phyloP scores from a whole-genome alignment of 2,329 filamentous ascomycete species.

The Pyrenochaeta sp. region DNA sequence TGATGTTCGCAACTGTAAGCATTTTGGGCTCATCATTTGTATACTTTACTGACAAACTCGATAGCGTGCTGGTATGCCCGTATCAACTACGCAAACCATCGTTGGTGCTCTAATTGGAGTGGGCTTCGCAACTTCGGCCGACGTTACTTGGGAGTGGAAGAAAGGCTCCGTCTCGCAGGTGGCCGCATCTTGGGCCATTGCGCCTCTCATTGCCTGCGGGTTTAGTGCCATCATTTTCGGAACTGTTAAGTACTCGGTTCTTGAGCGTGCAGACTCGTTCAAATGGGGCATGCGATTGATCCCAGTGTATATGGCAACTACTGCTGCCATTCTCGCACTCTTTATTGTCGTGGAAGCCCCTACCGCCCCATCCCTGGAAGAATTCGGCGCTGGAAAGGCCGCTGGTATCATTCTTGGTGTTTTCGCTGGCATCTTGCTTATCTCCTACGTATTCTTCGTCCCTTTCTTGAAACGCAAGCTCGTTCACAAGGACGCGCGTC shows the following conservation, averaged over 20 bases:
- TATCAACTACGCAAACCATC: conserved; percentile 69
- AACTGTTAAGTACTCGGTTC: conserved; percentile 58
- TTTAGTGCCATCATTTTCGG: conserved; percentile 60
- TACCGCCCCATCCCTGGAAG: conserved; percentile 35
- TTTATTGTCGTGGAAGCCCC: conserved; percentile 64
- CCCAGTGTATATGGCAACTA: conserved; percentile 59
- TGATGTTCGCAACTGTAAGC: conserved; percentile 61
- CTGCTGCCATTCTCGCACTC: conserved; percentile 60
- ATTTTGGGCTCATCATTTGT: neutral
- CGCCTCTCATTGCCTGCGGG: conserved; percentile 56
- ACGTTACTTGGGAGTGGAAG: conserved; percentile 35
- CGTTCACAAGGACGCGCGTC: conserved; percentile 31
- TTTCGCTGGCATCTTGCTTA: conserved; percentile 28
- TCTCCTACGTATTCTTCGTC: conserved; percentile 38
- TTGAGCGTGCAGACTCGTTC: conserved; percentile 58
- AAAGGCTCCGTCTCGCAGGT: conserved; percentile 37
- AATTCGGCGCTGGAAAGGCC: conserved; percentile 40
- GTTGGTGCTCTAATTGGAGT: conserved; percentile 67
- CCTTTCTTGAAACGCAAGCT: conserved; percentile 39
- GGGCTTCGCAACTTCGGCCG: conserved; percentile 56
- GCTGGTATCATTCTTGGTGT: conserved; percentile 36
- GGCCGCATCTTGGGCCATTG: conserved; percentile 58
- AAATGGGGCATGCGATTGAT: conserved; percentile 59
- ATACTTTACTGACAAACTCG: conserved; percentile 10
- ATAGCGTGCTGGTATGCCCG: conserved; percentile 59